phyloP scores from a whole-genome alignment of 805 yeast species.

The Wickerhamomyces hampshirensis region DNA sequence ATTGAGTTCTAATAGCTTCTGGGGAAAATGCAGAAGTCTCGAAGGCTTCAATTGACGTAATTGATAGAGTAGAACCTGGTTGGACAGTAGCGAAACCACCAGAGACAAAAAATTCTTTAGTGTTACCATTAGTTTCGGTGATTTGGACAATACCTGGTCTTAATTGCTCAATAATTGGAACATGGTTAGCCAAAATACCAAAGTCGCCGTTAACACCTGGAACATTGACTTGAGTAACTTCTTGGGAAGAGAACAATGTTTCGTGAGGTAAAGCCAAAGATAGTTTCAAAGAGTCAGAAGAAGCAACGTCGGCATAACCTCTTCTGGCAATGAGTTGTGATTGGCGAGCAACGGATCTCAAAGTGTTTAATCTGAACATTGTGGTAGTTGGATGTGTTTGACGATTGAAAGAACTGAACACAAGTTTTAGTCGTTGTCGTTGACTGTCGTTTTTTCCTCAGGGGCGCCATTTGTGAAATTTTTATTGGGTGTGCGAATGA shows the following conservation, averaged over 20 bases:
- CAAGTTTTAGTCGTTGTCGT: background rate
- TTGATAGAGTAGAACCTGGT: slow-evolving; percentile 86
- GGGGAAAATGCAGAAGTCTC: slow-evolving; percentile 83
- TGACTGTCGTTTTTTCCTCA: background rate
- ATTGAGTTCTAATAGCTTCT: slow-evolving; percentile 70
- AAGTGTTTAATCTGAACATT: slow-evolving; percentile 26
- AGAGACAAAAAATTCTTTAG: slow-evolving; percentile 80
- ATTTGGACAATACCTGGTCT: slow-evolving; percentile 94
- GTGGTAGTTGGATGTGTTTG: slow-evolving; percentile 1
- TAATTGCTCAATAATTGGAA: slow-evolving; percentile 94
- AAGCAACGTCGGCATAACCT: slow-evolving; percentile 83
- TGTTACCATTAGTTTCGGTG: slow-evolving; percentile 67
- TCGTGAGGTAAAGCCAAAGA: slow-evolving; percentile 90
- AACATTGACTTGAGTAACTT: slow-evolving; percentile 75
- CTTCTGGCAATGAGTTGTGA: slow-evolving; percentile 60
- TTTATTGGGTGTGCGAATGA: background rate
- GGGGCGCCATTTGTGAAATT: slow-evolving; percentile 1
- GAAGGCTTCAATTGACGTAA: slow-evolving; percentile 94
- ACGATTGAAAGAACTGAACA: background rate
- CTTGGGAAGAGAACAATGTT: slow-evolving; percentile 47
- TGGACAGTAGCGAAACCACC: slow-evolving; percentile 97
- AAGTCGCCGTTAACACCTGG: slow-evolving; percentile 95
- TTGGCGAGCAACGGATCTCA: slow-evolving; percentile 27
- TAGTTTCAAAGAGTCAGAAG: slow-evolving; percentile 72
- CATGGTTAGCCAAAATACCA: slow-evolving; percentile 97